Conservation (phyloP, 805 yeast species). For the Nakazawaea molendinolei region DNA sequence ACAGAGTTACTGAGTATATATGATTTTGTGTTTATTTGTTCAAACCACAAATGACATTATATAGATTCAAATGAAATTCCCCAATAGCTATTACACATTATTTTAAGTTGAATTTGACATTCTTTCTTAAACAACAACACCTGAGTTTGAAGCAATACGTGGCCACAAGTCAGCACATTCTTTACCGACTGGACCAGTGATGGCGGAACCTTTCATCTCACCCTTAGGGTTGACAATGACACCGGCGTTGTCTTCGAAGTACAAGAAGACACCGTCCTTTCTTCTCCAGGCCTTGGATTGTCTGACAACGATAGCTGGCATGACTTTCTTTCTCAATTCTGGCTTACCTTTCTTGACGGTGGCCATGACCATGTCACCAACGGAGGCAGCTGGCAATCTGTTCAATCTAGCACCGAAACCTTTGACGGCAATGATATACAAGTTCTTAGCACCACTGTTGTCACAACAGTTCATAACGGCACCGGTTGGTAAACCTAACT, state of each 20-base stretch:
- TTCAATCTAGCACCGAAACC: slow-evolving; percentile 99
- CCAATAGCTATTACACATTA: slow-evolving; percentile 14
- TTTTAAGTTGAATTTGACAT: slow-evolving; percentile 12
- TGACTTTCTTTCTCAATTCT: slow-evolving; percentile 99
- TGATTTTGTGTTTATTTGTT: background rate
- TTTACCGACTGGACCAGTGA: slow-evolving; percentile 99
- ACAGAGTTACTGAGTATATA: no score
- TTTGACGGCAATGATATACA: slow-evolving; percentile 97
- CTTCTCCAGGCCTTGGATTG: slow-evolving; percentile 99
- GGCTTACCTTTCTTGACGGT: slow-evolving; percentile 99
- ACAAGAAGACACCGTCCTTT: slow-evolving; percentile 98
- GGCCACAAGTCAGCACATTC: slow-evolving; percentile 99
- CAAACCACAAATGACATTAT: slow-evolving; percentile 20
- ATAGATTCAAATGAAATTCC: slow-evolving; percentile 16
- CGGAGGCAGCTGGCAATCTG: slow-evolving; percentile 99
- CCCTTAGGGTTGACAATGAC: slow-evolving; percentile 99
- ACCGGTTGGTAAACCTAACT: slow-evolving; percentile 99
- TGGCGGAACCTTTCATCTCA: slow-evolving; percentile 99
- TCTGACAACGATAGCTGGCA: slow-evolving; percentile 99
- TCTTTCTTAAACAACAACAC: slow-evolving; percentile 90
- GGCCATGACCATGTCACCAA: slow-evolving; percentile 99
- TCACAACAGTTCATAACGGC: slow-evolving; percentile 99
- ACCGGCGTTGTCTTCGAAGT: slow-evolving; percentile 99
- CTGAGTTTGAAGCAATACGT: slow-evolving; percentile 99
- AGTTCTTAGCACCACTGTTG: slow-evolving; percentile 99